A percentile compares a stretch with the other conserved stretches of the same genome.
Conservation (phyloP, 495 filamentous ascomycete species). For the Hyphodiscus hymeniophilus region DNA sequence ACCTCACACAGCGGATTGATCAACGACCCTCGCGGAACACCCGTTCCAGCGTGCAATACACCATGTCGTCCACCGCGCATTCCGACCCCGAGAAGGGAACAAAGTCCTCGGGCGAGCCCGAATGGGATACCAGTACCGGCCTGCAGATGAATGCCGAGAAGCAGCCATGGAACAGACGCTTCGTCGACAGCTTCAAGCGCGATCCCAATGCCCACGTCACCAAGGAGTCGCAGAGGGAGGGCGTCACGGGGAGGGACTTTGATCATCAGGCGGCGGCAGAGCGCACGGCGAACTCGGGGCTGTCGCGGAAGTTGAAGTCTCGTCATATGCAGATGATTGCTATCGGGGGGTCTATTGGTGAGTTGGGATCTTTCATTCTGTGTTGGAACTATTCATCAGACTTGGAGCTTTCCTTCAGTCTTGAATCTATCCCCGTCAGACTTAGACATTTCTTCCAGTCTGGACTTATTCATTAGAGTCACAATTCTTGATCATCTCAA, state of each 20-base stretch:
- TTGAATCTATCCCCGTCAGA: no score
- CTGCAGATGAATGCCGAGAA: not conserved
- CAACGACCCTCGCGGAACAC: no score
- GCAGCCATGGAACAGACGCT: slow-evolving; percentile 26
- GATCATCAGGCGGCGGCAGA: slow-evolving; percentile 69
- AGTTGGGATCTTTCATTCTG: slow-evolving; percentile 20
- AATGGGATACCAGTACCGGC: slow-evolving; percentile 2
- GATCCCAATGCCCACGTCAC: slow-evolving; percentile 64
- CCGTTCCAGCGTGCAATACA: no score
- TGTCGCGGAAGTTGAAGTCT: slow-evolving; percentile 51
- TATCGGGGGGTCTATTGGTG: slow-evolving; percentile 54
- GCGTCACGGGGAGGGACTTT: slow-evolving; percentile 39
- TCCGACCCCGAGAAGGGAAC: not conserved
- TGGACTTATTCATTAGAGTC: no score
- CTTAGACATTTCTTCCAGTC: no score
- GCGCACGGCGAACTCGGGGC: slow-evolving; percentile 66
- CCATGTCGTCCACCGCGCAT: not conserved
- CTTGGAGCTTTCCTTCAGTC: no score
- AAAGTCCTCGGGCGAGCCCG: not conserved
- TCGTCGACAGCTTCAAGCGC: slow-evolving; percentile 74
- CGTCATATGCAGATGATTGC: slow-evolving; percentile 74
- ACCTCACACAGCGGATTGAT: no score
- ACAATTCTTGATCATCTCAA: not conserved
- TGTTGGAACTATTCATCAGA: no score
- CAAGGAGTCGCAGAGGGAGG: slow-evolving; percentile 8